Evolutionary conservation across 441 rosid genomes (phyloP).

Genomic region (Metrosideros polymorpha): DNA sequence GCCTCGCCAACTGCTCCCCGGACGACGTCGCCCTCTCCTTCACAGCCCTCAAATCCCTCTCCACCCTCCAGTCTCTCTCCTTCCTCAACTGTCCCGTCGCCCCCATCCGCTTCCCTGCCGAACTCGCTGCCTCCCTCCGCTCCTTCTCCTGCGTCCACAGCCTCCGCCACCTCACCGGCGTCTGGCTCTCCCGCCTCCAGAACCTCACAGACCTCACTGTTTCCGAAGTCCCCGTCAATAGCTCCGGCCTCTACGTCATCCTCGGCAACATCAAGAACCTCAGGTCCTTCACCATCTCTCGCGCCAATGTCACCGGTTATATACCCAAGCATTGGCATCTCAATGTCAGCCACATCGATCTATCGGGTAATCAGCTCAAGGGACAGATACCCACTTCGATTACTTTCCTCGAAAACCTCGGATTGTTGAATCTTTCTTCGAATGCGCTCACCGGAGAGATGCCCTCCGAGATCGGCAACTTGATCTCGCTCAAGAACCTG

Average conservation of each 20-base stretch:
- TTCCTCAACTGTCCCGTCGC: conserved; percentile 54
- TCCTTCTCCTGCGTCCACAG: conserved; percentile 69
- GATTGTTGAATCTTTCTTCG: conserved; percentile 50
- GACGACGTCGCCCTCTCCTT: conserved; percentile 54
- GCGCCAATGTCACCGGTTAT: conserved; percentile 58
- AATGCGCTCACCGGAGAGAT: conserved; percentile 61
- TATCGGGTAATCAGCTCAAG: conserved; percentile 59
- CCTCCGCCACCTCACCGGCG: conserved; percentile 62
- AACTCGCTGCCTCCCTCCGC: conserved; percentile 47
- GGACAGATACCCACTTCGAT: conserved; percentile 70
- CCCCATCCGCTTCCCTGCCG: conserved; percentile 51
- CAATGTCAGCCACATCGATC: conserved; percentile 71
- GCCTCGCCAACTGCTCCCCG: conserved; percentile 68
- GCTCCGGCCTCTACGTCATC: conserved; percentile 66
- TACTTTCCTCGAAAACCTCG: conserved; percentile 56
- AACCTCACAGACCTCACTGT: conserved; percentile 82
- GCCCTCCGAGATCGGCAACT: conserved; percentile 57
- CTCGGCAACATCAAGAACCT: conserved; percentile 59
- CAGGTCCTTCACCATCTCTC: conserved; percentile 47
- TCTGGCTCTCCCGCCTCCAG: conserved; percentile 53
- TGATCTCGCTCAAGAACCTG: conserved; percentile 55
- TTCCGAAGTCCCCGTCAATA: conserved; percentile 39
- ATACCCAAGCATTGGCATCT: conserved; percentile 41
- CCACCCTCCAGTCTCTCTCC: conserved; percentile 60
- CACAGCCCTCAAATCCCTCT: conserved; percentile 73